Percentiles rank a stretch among this genome's conserved stretches.
These are phyloP conservation scores for Zopfia rhizophila DNA, from an alignment of 2,329 filamentous ascomycete species.

Conservation along the genomic window DNA sequence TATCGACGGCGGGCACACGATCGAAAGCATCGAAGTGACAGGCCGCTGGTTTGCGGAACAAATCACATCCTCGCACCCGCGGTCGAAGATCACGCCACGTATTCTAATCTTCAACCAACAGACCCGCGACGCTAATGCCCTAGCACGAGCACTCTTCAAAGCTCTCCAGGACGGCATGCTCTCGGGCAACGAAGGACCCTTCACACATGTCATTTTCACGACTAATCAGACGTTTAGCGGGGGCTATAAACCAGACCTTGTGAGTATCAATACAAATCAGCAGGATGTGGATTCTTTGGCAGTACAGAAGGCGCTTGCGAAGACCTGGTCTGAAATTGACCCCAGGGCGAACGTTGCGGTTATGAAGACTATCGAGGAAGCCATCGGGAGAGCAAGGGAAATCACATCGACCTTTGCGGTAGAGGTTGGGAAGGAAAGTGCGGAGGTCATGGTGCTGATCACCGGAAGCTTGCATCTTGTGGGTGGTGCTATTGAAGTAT, in stretches of 20 bases:
- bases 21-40: constrained; percentile 81
- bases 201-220: constrained; percentile 82
- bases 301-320: constrained; percentile 75
- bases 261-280: constrained; percentile 70
- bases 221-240: constrained; percentile 76
- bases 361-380: constrained; percentile 74
- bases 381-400: constrained; percentile 67
- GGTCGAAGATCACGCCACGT: constrained; percentile 50
- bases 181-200: constrained; percentile 55
- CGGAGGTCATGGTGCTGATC: constrained; percentile 71
- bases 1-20: constrained; percentile 88
- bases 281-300: constrained; percentile 67
- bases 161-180: constrained; percentile 58
- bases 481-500: constrained; percentile 77
- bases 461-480: constrained; percentile 89
- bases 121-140: constrained; percentile 75
- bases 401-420: constrained; percentile 45
- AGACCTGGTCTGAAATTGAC: constrained; percentile 63
- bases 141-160: constrained; percentile 71
- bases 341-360: constrained; percentile 63
- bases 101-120: constrained; percentile 93
- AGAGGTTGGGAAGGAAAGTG: constrained; percentile 40
- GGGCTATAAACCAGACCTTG: constrained; percentile 71
- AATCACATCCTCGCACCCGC: constrained; percentile 41
- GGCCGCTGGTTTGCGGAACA: constrained; percentile 77